Conservation (phyloP, 2,329 filamentous ascomycete species). For the Cercospora sp. region DNA sequence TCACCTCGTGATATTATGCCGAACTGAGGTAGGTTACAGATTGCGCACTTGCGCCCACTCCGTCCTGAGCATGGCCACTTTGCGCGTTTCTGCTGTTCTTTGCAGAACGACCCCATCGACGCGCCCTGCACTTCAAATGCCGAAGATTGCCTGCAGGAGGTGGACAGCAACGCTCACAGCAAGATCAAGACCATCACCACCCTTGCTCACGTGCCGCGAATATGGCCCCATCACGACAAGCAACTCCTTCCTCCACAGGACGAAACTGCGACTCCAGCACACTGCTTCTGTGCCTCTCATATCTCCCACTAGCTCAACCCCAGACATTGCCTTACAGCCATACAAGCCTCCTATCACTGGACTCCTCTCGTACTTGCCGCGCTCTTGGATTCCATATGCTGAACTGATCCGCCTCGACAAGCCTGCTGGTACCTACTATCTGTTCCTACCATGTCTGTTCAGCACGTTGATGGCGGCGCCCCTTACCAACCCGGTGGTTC, state of each 20-base stretch:
- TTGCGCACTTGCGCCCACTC: background rate
- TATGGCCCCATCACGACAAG: background rate
- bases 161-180: slow-evolving; percentile 19
- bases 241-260: background rate
- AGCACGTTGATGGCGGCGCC: slow-evolving; percentile 79
- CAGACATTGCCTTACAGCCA: slow-evolving; percentile 14
- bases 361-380: slow-evolving; percentile 67
- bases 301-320: background rate
- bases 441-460: slow-evolving; percentile 83
- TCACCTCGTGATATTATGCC: background rate
- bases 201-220: background rate
- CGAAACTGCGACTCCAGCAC: background rate
- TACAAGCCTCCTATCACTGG: slow-evolving; percentile 73
- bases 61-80: slow-evolving; percentile 14
- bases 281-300: background rate
- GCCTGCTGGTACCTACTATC: slow-evolving; percentile 77
- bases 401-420: slow-evolving; percentile 81
- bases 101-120: slow-evolving; percentile 22
- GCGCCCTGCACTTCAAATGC: slow-evolving; percentile 26
- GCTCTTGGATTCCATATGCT: slow-evolving; percentile 73
- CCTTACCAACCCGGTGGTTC: slow-evolving; percentile 61
- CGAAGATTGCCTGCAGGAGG: slow-evolving; percentile 15
- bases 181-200: background rate
- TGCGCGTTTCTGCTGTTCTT: slow-evolving; percentile 21
- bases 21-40: slow-evolving; percentile 25